Conservation (phyloP, 768 basidiomycete genomes). For the Lactarius pseudohatsudake region DNA sequence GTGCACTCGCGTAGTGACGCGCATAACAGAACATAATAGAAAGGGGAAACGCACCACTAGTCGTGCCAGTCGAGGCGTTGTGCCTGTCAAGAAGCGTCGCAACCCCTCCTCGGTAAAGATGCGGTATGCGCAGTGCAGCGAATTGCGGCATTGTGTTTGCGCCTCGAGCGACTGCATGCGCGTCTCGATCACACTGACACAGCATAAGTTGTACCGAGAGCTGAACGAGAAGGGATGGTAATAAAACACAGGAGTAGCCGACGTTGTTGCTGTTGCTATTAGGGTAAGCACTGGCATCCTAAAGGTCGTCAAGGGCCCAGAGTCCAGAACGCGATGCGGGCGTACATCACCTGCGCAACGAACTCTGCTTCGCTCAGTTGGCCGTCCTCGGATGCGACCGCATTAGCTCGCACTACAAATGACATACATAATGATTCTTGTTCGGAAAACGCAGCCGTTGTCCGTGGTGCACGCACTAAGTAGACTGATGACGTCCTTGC, state of each 20-base stretch:
- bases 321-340: not conserved
- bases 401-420: conserved; percentile 30
- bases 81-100: too few species aligned
- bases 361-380: not conserved
- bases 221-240: not conserved
- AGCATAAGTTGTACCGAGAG: not conserved
- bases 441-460: not conserved
- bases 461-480: conserved; percentile 38
- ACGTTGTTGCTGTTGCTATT: not conserved
- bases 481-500: conserved; percentile 49
- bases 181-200: conserved; percentile 86
- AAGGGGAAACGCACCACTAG: not conserved
- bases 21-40: not conserved
- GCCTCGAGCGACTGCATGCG: conserved; percentile 95
- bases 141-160: conserved; percentile 79
- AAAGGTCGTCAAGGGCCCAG: not conserved
- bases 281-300: not conserved
- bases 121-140: conserved; percentile 93
- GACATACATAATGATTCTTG: too few species aligned
- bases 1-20: not conserved
- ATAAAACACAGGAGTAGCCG: not conserved
- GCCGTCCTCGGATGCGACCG: not conserved
- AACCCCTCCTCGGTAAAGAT: conserved; percentile 43
- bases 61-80: too few species aligned
- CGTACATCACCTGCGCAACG: not conserved